phyloP scores from a whole-genome alignment of 352 stramenopile genomes.

The Pythium pectinolyticum region DNA sequence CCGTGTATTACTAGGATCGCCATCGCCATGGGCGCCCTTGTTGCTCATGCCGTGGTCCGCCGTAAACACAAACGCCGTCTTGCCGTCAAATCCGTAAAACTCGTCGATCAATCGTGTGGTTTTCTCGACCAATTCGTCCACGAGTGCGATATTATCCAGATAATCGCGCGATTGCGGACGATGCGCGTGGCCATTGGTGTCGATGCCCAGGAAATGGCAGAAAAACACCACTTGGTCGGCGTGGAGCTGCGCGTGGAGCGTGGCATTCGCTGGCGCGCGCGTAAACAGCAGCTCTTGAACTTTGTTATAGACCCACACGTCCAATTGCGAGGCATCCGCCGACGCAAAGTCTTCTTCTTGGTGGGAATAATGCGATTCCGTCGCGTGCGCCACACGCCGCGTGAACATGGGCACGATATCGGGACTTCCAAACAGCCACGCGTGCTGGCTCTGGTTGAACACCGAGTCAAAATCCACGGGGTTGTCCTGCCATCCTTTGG shows the following conservation, averaged over 20 bases:
- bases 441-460: slow-evolving; percentile 72
- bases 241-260: slow-evolving; percentile 40
- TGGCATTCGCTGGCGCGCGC: slow-evolving; percentile 22
- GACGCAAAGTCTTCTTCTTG: slow-evolving; percentile 80
- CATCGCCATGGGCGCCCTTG: slow-evolving; percentile 81
- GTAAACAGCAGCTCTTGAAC: slow-evolving; percentile 44
- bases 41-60: slow-evolving; percentile 86
- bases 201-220: slow-evolving; percentile 82
- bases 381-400: slow-evolving; percentile 64
- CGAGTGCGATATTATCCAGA: slow-evolving; percentile 80
- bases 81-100: slow-evolving; percentile 65
- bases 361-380: slow-evolving; percentile 72
- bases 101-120: slow-evolving; percentile 56
- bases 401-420: slow-evolving; percentile 89
- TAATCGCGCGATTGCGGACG: slow-evolving; percentile 76
- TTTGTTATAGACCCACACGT: slow-evolving; percentile 74
- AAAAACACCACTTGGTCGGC: slow-evolving; percentile 64
- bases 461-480: slow-evolving; percentile 87
- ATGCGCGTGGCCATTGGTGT: slow-evolving; percentile 86
- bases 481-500: slow-evolving; percentile 86
- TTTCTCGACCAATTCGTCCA: slow-evolving; percentile 77
- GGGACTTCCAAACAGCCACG: slow-evolving; percentile 79
- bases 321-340: slow-evolving; percentile 68
- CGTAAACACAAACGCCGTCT: slow-evolving; percentile 81
- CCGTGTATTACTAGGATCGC: slow-evolving; percentile 77